Base-by-base conservation (phyloP, 495 filamentous ascomycete species). In the Monascus purpureus region DNA sequence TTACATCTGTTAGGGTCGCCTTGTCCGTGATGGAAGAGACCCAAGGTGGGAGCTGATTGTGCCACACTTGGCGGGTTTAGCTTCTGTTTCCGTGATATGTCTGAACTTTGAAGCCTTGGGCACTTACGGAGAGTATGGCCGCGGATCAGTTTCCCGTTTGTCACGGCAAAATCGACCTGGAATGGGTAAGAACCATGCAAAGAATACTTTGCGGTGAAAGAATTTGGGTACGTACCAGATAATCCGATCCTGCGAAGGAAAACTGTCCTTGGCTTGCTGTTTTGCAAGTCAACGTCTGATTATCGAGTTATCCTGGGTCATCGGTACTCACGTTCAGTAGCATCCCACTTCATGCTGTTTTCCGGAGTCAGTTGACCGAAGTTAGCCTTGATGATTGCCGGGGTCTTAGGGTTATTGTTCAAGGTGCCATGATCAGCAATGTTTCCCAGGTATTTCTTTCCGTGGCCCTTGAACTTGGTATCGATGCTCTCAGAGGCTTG, bases 281-380 rank as follows among this genome's bases (percentile, higher is more conserved):
- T 32, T 37, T 11, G 50, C 17, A 20, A 44, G 32, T 37, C 33
- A 55, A 37, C 18, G 12, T 25, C 17, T 13, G n/a, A 12, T 29
- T 12, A 0, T 32, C 8, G 7, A 6, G 5, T 13, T 6, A 2
- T 1, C 8, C 0, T 13, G 29, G 24, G 17, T 13, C 6, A 9
- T 7, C 17, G 15, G 4, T 15, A 46, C 54, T 37, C 25, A 54
- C 55, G 50, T 29, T 56, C 53, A 35, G 49, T 49, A 15, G 50
- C 37, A 33, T 69, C 66, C 65, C 62, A 70, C 45, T 72, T 72
- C 66, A 72, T 67, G 36, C 62, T 68, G 52, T 72, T 72, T 53
- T 70, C 67, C 0, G 65, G 63, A 7, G 64, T 68, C 34, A 70
- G 36, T 29, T 61, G 55, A 32, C 67, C 63, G 26, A 70, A 72